Base-by-base conservation (phyloP, 2,329 filamentous ascomycete genomes). In the Thelonectria discophora region DNA sequence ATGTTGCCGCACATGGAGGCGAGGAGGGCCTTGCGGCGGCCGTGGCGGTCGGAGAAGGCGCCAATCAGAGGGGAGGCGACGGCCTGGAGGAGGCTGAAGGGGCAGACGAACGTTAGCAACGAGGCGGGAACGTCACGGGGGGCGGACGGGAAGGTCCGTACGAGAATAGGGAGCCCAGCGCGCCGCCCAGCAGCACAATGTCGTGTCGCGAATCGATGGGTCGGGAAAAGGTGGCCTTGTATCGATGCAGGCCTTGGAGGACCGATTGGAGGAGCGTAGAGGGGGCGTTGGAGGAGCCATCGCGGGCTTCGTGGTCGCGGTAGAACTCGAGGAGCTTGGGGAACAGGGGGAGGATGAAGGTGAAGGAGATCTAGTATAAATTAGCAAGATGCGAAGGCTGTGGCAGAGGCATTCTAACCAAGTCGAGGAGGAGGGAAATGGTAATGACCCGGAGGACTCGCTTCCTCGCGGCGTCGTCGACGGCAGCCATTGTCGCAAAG, bases 141-240 rank as follows among this genome's bases (percentile, higher is more conserved):
- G 34, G 45, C 30, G 17, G 17, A 43, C 6, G 12, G 40, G 21
- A 12, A 15, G 9, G n/a, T 3, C 59, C 82, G 63, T 72, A 86
- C 83, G 86, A 89, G 82, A 99, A 99, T 18, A 99, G 82, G 58
- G 94, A 97, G 66, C 95, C 95, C 24, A 99, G 83, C 20, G 94
- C 95, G 49, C 95, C 95, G 55, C 95, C 95, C 6, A 99, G 87
- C 45, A 99, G 86, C 24, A 99, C 94, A 69, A 98, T 97, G 75
- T 99, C 95, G 82, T 99, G 97, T 80, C 93, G 89, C 59, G 94
- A 94, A 74, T 97, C 94, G 77, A 99, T 98, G 46, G 94, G 94
- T 57, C 90, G 89, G 45, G 92, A 89, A 74, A 99, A 99, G 59
- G 92, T 87, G 68, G 94, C 90, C 79, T 99, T 99, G 86, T 99